Base-by-base conservation (phyloP, 2,329 filamentous ascomycete genomes). In the Colletotrichum abscissum region DNA sequence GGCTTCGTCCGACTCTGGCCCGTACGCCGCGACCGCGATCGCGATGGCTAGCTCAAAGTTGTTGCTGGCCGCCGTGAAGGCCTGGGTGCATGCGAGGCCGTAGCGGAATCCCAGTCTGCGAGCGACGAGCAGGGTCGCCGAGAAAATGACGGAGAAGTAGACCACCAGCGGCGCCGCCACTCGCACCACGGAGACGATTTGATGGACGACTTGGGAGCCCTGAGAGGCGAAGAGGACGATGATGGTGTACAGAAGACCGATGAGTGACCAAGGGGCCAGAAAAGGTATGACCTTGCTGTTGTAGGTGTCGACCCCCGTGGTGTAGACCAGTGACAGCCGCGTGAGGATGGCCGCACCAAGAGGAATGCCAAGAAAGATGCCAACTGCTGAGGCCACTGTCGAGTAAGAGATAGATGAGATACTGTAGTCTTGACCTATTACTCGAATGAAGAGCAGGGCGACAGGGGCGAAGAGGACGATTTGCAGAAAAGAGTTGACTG, bases 31-130 rank as follows among this genome's bases (percentile, higher is more conserved):
- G 3, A 97, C 92, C 0, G 94, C 94, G 0, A 98, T 95, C 0
- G 95, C 95, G 82, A 98, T 97, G 0, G 95, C 94, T 28, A 98
- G 85, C 84, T 98, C 95, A 78, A 98, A 98, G 80, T 98, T 97
- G 79, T 98, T 98, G 80, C 95, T 97, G 1, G 94, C 93, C 0
- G 94, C 95, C 0, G 94, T 97, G 78, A 97, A 97, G 79, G 93
- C 95, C 82, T 97, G 94, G 2, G 94, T 96, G 12, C 89, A 88
- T 1, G 89, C 88, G 1, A 95, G 80, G 46, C 88, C 87, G 79
- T 97, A 97, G 0, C 90, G 91, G 72, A 95, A 95, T 0, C 94
- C 93, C n/a, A 92, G 82, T n/a, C 86, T 88, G 62, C 88, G 86
- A 3, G 90, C 88, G 2, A 92, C 83, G 56, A 84, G 85, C 1